Percentiles rank a stretch among this genome's conserved stretches.
Evolutionary conservation across 352 stramenopile species (phyloP).

Genomic region (Phytophthora brassicae): DNA sequence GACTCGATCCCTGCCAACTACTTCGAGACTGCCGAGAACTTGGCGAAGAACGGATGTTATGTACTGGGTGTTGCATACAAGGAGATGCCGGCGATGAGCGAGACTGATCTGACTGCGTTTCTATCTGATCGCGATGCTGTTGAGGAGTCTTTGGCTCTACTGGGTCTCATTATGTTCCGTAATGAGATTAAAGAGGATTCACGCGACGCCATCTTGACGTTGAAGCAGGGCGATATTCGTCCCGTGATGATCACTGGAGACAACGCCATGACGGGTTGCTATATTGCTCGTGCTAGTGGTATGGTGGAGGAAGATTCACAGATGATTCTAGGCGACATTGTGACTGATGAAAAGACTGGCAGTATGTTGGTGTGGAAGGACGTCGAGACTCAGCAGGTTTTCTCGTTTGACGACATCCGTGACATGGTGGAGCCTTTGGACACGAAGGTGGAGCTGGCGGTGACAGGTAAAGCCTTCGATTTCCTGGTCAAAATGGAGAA

Average conservation of each 20-base stretch:
- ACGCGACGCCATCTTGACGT: slow-evolving; percentile 64
- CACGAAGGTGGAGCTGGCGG: slow-evolving; percentile 52
- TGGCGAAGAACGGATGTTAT: slow-evolving; percentile 86
- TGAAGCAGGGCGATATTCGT: slow-evolving; percentile 79
- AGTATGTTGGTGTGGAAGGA: slow-evolving; percentile 62
- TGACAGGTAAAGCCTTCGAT: slow-evolving; percentile 78
- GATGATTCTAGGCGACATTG: slow-evolving; percentile 69
- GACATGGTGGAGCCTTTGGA: slow-evolving; percentile 41
- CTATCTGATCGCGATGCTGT: slow-evolving; percentile 70
- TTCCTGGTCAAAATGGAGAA: slow-evolving; percentile 62
- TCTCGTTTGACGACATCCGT: slow-evolving; percentile 49
- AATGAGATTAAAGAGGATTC: slow-evolving; percentile 90
- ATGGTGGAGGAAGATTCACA: slow-evolving; percentile 51
- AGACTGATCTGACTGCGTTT: slow-evolving; percentile 41
- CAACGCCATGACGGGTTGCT: slow-evolving; percentile 79
- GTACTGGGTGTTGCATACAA: slow-evolving; percentile 83
- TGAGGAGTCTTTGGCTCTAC: slow-evolving; percentile 69
- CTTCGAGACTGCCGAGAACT: slow-evolving; percentile 48
- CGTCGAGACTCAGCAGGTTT: slow-evolving; percentile 55
- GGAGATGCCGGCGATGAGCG: slow-evolving; percentile 42
- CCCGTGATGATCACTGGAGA: slow-evolving; percentile 90
- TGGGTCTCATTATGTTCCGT: slow-evolving; percentile 89
- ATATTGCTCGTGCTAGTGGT: slow-evolving; percentile 68
- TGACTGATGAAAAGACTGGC: slow-evolving; percentile 36
- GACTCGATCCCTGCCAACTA: slow-evolving; percentile 75